These are phyloP conservation scores for Rhizophlyctis rosea DNA, from an alignment of 192 early-diverging fungal genomes.

Conservation along the genomic window DNA sequence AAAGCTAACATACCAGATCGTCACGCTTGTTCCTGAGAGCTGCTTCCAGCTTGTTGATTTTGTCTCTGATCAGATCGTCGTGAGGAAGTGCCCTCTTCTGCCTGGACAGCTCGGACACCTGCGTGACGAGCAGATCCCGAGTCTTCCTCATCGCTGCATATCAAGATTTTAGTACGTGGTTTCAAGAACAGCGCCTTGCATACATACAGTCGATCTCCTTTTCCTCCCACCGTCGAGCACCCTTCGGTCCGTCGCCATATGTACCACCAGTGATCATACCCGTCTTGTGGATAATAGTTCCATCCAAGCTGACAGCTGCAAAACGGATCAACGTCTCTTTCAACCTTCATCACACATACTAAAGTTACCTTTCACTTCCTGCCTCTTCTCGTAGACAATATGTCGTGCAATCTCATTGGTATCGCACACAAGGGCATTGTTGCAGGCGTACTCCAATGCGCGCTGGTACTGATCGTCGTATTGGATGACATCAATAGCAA, in stretches of 20 bases:
- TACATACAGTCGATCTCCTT: slow-evolving; percentile 74
- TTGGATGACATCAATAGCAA: slow-evolving; percentile 92
- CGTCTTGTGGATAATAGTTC: slow-evolving; percentile 91
- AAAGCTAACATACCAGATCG: slow-evolving; percentile 54
- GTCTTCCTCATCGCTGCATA: too few relatives aligned
- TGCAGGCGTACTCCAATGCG: slow-evolving; percentile 88
- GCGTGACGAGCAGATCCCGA: too few relatives aligned
- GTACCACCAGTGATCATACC: slow-evolving; percentile 87
- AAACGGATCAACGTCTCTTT: background rate
- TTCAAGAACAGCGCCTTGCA: too few relatives aligned
- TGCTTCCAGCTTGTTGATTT: slow-evolving; percentile 28
- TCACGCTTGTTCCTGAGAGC: too few relatives aligned
- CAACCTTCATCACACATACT: background rate
- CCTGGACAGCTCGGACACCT: slow-evolving; percentile 71
- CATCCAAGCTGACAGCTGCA: slow-evolving; percentile 84
- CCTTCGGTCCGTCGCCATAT: slow-evolving; percentile 35
- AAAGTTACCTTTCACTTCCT: slow-evolving; percentile 74
- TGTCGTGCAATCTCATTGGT: slow-evolving; percentile 77
- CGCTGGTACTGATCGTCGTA: slow-evolving; percentile 69
- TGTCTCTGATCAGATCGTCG: slow-evolving; percentile 34
- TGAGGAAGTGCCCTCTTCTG: slow-evolving; percentile 50
- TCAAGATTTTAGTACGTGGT: too few relatives aligned
- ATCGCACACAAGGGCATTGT: slow-evolving; percentile 91
- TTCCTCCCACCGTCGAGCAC: slow-evolving; percentile 80
- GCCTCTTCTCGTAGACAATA: slow-evolving; percentile 77